phyloP scores from a whole-genome alignment of 129 eudicot species.

The Sambucus nigra region DNA sequence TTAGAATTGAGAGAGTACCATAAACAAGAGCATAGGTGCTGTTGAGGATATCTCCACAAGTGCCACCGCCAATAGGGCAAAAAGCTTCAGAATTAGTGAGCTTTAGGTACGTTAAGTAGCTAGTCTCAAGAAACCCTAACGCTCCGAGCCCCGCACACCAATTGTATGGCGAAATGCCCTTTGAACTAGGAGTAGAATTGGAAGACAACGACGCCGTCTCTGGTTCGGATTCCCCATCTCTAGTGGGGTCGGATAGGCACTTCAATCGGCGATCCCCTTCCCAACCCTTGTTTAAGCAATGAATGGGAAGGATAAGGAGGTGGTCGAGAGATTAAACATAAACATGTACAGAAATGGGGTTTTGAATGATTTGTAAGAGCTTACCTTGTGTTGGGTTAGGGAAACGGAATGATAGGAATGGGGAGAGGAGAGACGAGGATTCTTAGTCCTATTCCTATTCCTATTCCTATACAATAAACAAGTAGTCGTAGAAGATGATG shows the following conservation, averaged over 20 bases:
- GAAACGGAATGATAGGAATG: conserved; percentile 11
- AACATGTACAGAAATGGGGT: neutral
- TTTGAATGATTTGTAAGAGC: conserved; percentile 5
- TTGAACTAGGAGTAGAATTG: conserved; percentile 13
- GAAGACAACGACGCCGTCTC: conserved; percentile 11
- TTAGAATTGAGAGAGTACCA: conserved; percentile 34
- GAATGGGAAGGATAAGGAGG: too few species aligned
- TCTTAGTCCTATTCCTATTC: too few species aligned
- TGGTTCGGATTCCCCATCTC: conserved; percentile 25
- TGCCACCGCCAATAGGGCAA: conserved; percentile 75
- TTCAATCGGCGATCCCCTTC: conserved; percentile 33
- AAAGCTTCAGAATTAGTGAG: conserved; percentile 65
- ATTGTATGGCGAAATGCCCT: conserved; percentile 57
- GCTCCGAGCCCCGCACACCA: conserved; percentile 87
- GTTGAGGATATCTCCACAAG: conserved; percentile 64
- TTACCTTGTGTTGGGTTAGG: conserved; percentile 37
- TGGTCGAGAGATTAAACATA: conserved; percentile 9
- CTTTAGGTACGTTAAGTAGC: conserved; percentile 65
- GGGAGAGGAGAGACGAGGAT: conserved; percentile 14
- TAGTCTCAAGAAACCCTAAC: conserved; percentile 74
- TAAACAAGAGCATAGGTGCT: conserved; percentile 67
- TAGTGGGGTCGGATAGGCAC: conserved; percentile 34
- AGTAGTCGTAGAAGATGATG: too few species aligned
- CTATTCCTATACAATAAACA: conserved; percentile 6
- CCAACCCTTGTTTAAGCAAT: conserved; percentile 13